These are phyloP conservation scores for Penicillium dipodomyicola DNA, from an alignment of 495 filamentous ascomycete species.

Conservation along the genomic window DNA sequence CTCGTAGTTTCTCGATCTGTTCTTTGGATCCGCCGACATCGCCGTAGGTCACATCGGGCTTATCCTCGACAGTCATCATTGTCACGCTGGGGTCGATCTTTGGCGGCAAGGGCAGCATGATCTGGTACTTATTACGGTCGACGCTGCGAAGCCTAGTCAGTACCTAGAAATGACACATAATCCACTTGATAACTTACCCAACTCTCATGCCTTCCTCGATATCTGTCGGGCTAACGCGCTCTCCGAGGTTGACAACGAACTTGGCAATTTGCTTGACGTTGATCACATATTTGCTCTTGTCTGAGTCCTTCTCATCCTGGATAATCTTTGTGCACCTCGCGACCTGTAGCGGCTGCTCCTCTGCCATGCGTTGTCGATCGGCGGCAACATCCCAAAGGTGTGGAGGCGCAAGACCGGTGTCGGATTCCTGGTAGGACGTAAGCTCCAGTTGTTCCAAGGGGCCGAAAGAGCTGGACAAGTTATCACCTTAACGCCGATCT, in stretches of 20 bases:
- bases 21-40: slow-evolving; percentile 99
- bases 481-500: slow-evolving; percentile 76
- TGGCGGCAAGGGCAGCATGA: slow-evolving; percentile 91
- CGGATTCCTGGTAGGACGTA: slow-evolving; percentile 72
- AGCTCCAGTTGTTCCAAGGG: slow-evolving; percentile 17
- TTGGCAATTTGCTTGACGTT: slow-evolving; percentile 99
- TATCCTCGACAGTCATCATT: slow-evolving; percentile 99
- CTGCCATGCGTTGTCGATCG: slow-evolving; percentile 95
- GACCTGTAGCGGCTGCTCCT: slow-evolving; percentile 97
- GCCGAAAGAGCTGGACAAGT: slow-evolving; percentile 11
- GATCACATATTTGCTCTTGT: slow-evolving; percentile 99
- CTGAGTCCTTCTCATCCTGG: slow-evolving; percentile 88
- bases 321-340: slow-evolving; percentile 99
- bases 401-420: slow-evolving; percentile 95
- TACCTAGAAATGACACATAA: background rate
- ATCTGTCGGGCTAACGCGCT: slow-evolving; percentile 95
- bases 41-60: slow-evolving; percentile 98
- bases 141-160: slow-evolving; percentile 55
- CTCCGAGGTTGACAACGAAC: slow-evolving; percentile 97
- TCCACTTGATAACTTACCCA: slow-evolving; percentile 52
- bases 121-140: slow-evolving; percentile 98
- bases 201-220: slow-evolving; percentile 99
- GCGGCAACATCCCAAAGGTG: slow-evolving; percentile 99
- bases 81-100: slow-evolving; percentile 99
- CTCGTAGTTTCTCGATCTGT: slow-evolving; percentile 97